phyloP scores from a whole-genome alignment of 2,329 filamentous ascomycete species.

The Hypoxylon sp. region DNA sequence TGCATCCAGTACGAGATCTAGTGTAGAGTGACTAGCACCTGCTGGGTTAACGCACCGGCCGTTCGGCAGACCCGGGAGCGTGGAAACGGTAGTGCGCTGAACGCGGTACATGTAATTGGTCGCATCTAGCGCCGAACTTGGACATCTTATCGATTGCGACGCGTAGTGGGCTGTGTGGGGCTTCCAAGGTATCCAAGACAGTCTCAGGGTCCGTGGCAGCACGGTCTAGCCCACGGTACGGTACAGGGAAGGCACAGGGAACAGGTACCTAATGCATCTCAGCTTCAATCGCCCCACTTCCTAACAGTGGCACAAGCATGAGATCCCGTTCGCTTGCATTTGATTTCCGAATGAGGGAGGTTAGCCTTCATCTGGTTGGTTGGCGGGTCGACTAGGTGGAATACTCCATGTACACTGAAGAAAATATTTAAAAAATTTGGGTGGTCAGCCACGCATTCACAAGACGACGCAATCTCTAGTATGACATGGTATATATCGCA shows the following conservation, averaged over 20 bases:
- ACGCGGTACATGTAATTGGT: conserved; percentile 34
- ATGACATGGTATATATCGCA: conserved; percentile 10
- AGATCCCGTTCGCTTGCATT: conserved; percentile 42
- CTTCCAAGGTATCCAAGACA: conserved; percentile 28
- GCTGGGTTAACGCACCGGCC: conserved; percentile 28
- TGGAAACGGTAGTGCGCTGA: conserved; percentile 31
- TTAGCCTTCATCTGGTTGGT: conserved; percentile 33
- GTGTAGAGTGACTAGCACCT: conserved; percentile 20
- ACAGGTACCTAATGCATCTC: too few relatives aligned
- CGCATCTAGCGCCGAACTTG: not conserved
- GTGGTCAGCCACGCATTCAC: conserved; percentile 34
- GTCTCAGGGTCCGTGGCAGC: conserved; percentile 22
- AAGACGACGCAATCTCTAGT: conserved; percentile 9
- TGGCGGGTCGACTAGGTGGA: conserved; percentile 35
- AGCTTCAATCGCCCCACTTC: conserved; percentile 41
- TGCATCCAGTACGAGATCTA: conserved; percentile 25
- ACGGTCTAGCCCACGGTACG: conserved; percentile 27
- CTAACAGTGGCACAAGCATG: conserved; percentile 36
- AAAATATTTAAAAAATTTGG: conserved; percentile 27
- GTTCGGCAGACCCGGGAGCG: conserved; percentile 29
- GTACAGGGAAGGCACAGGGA: not conserved
- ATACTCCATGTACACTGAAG: conserved; percentile 25
- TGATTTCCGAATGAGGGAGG: conserved; percentile 42
- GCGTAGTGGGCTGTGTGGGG: conserved; percentile 7
- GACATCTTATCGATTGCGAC: conserved; percentile 10